These are phyloP conservation scores for Trypanosoma cruzi DNA, from an alignment of 208 protist species.

Conservation along the genomic window DNA sequence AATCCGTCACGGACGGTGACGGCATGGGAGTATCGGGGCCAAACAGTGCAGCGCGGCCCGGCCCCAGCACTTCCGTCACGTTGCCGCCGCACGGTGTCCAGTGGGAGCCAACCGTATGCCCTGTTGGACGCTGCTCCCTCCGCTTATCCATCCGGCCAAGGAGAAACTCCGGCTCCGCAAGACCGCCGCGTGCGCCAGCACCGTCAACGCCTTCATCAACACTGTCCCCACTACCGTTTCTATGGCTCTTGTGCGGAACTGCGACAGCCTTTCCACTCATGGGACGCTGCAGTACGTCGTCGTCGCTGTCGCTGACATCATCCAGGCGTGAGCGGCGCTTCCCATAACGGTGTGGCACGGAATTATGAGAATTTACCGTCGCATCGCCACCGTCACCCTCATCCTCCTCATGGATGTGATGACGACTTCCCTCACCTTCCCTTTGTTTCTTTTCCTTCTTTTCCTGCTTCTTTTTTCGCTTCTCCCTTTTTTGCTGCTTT, in stretches of 20 bases:
- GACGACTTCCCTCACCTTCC: too few species aligned
- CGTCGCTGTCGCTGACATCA: conserved; percentile 10
- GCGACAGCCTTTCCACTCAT: not conserved
- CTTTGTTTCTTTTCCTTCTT: not conserved
- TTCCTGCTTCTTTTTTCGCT: conserved; percentile 20
- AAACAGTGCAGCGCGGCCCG: not conserved
- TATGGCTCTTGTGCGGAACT: not conserved
- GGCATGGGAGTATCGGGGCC: not conserved
- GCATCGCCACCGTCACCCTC: not conserved
- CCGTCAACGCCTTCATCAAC: not conserved
- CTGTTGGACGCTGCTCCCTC: not conserved
- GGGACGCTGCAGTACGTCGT: not conserved
- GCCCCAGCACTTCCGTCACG: not conserved
- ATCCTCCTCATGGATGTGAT: not conserved
- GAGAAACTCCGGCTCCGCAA: conserved; percentile 26
- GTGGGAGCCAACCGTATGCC: conserved; percentile 10
- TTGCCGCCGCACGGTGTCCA: conserved; percentile 18
- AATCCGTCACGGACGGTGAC: not conserved
- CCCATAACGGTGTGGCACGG: not conserved
- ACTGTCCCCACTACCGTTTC: not conserved
- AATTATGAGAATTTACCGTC: not conserved
- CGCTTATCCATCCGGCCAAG: conserved; percentile 14
- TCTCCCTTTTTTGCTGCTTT: conserved; percentile 7
- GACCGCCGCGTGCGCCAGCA: not conserved
- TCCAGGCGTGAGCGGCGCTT: not conserved